Evolutionary conservation across 1,284 basidiomycete genomes (phyloP).

Genomic region (Phaffia rhodozyma): DNA sequence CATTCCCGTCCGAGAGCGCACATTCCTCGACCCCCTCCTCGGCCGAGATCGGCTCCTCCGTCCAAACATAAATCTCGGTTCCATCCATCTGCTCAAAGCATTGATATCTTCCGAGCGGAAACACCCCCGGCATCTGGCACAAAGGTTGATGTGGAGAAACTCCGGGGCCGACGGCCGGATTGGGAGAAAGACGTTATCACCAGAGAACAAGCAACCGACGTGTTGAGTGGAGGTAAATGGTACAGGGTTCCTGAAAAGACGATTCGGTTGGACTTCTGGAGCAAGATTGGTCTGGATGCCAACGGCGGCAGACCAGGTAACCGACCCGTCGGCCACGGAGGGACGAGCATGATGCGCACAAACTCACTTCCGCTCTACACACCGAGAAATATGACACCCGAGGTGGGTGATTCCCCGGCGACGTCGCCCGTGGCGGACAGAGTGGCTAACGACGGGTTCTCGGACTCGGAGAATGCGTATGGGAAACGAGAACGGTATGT

Average conservation of each 20-base stretch:
- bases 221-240: no score
- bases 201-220: not conserved
- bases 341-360: conserved; percentile 8
- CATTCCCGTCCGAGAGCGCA: conserved; percentile 1
- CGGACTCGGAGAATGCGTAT: conserved; percentile 10
- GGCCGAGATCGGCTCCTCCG: conserved; percentile 14
- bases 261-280: not conserved
- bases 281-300: no score
- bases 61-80: conserved; percentile 9
- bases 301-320: no score
- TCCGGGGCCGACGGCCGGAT: not conserved
- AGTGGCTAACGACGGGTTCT: not conserved
- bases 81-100: not conserved
- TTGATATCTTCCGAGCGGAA: conserved; percentile 14
- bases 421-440: conserved; percentile 8
- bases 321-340: not conserved
- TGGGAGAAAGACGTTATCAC: not conserved
- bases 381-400: conserved; percentile 12
- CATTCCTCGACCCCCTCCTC: conserved; percentile 14
- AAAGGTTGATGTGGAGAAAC: conserved; percentile 4
- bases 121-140: not conserved
- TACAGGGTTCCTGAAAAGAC: not conserved
- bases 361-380: conserved; percentile 11
- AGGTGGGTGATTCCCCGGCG: not conserved
- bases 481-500: conserved; percentile 12